Percentiles rank a stretch among this genome's conserved stretches.
phyloP scores from a whole-genome alignment of 768 basidiomycete genomes.

The Suillus spraguei region DNA sequence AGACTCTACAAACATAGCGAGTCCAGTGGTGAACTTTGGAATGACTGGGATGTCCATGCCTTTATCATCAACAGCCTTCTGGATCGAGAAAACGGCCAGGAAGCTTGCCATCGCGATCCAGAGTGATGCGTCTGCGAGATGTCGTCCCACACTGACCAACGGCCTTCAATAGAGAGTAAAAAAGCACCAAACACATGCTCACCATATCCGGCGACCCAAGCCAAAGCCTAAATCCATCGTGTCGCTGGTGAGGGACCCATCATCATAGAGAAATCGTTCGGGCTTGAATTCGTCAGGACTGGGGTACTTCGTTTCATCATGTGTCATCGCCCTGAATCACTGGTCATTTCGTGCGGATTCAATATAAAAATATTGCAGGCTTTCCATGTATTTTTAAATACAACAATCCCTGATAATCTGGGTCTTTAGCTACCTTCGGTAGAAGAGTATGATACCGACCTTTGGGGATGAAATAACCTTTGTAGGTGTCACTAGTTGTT shows the following conservation, averaged over 20 bases:
- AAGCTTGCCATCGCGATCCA: background rate
- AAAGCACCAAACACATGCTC: background rate
- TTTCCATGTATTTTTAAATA: background rate
- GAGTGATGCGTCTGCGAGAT: background rate
- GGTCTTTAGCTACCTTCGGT: background rate
- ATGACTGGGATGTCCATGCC: background rate
- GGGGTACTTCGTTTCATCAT: background rate
- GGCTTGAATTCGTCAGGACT: background rate
- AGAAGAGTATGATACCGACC: background rate
- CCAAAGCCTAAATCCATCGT: background rate
- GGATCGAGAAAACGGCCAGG: background rate
- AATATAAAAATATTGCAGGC: background rate
- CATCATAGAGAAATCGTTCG: background rate
- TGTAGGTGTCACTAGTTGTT: background rate
- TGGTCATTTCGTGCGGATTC: background rate
- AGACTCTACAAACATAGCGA: background rate
- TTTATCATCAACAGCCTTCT: background rate
- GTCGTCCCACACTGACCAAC: background rate
- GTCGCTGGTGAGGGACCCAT: constrained; percentile 1
- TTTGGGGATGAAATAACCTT: background rate
- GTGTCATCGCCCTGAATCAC: background rate
- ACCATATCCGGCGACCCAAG: background rate
- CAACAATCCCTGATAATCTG: background rate
- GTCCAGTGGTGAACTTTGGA: background rate
- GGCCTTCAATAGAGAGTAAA: background rate